These are phyloP conservation scores for Salix caprea DNA, from an alignment of 345 rosid genomes.

Conservation along the genomic window DNA sequence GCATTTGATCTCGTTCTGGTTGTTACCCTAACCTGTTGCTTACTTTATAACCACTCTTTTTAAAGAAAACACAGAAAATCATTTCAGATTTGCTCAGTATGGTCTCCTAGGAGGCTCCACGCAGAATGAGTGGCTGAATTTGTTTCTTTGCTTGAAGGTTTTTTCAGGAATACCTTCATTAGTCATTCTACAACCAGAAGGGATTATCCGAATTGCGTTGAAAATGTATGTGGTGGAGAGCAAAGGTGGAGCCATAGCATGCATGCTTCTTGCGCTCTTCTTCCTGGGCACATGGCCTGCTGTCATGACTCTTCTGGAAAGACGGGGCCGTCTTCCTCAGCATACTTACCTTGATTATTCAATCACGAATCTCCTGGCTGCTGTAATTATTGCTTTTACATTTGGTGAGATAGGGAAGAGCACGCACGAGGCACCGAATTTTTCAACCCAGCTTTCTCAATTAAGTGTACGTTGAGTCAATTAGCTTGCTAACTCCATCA, in stretches of 20 bases:
- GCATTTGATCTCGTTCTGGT: too few species aligned
- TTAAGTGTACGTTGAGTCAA: constrained; percentile 27
- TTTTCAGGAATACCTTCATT: constrained; percentile 8
- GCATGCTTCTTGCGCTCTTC: constrained; percentile 60
- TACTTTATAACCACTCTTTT: too few species aligned
- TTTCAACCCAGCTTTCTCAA: constrained; percentile 57
- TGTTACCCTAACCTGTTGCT: too few species aligned
- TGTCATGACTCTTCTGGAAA: constrained; percentile 62
- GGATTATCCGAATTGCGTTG: constrained; percentile 9
- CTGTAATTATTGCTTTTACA: constrained; percentile 60
- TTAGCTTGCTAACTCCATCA: neutral
- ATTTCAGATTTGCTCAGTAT: neutral
- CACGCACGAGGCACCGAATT: constrained; percentile 45
- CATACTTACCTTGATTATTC: constrained; percentile 87
- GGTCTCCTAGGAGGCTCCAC: neutral
- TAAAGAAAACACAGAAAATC: too few species aligned
- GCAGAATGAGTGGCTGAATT: neutral
- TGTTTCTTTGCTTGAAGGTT: constrained; percentile 20
- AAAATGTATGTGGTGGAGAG: constrained; percentile 72
- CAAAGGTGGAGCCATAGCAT: constrained; percentile 76
- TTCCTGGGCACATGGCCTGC: constrained; percentile 94
- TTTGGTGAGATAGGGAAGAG: constrained; percentile 55
- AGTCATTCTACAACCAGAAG: constrained; percentile 12
- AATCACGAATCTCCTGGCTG: constrained; percentile 65
- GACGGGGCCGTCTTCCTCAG: constrained; percentile 86